Percentiles rank a stretch among this genome's conserved stretches.
phyloP scores from a whole-genome alignment of 371 early-diverging fungal genomes.

The Mortierella sp. region DNA sequence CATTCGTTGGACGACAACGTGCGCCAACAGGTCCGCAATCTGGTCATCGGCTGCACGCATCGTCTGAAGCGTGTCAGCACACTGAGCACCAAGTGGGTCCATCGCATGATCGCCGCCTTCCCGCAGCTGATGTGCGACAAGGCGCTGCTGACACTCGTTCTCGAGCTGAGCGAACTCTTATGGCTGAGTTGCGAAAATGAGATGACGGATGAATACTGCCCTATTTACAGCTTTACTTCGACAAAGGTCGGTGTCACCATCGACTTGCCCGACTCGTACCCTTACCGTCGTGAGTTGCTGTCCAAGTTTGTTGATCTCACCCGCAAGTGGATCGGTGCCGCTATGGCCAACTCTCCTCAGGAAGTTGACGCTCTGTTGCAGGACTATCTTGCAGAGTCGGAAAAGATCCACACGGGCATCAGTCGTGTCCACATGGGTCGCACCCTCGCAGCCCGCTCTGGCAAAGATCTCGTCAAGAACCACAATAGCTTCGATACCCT shows the following conservation, averaged over 20 bases:
- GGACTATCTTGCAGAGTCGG: constrained; percentile 72
- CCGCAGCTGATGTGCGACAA: constrained; percentile 84
- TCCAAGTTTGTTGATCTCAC: constrained; percentile 71
- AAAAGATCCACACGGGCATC: constrained; percentile 60
- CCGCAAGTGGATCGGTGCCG: constrained; percentile 76
- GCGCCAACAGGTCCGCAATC: constrained; percentile 65
- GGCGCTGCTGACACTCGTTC: constrained; percentile 65
- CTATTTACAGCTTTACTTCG: constrained; percentile 80
- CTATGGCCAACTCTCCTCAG: constrained; percentile 58
- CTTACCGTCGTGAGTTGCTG: constrained; percentile 78
- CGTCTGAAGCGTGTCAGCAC: constrained; percentile 74
- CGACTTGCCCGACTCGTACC: constrained; percentile 80
- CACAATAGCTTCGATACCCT: constrained; percentile 60
- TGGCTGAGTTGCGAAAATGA: constrained; percentile 88
- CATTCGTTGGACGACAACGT: constrained; percentile 63
- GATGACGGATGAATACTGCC: constrained; percentile 83
- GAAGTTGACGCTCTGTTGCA: constrained; percentile 77
- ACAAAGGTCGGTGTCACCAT: constrained; percentile 71
- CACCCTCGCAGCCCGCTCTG: constrained; percentile 79
- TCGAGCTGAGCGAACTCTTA: constrained; percentile 82
- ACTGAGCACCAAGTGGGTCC: constrained; percentile 66
- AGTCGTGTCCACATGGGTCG: constrained; percentile 78
- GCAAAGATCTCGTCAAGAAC: constrained; percentile 62
- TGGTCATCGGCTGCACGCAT: constrained; percentile 76
- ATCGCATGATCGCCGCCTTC: constrained; percentile 66